Evolutionary conservation across 1,284 basidiomycete species (phyloP).

Genomic region (Naganishia sp.): DNA sequence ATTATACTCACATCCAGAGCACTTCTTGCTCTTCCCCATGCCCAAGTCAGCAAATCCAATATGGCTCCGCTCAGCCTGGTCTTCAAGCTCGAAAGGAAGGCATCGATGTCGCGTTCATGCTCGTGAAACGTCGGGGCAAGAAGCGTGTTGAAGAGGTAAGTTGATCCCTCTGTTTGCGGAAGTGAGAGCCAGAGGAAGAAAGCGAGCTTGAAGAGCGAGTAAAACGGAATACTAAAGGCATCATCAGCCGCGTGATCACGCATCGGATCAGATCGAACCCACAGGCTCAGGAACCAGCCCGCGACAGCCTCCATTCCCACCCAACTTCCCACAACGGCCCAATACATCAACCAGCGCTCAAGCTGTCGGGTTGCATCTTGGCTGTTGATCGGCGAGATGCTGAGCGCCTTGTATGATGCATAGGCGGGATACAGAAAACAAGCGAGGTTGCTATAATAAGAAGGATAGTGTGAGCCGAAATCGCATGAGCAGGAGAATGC

Average conservation of each 20-base stretch:
- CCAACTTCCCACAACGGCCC: conserved; percentile 64
- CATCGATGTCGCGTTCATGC: conserved; percentile 70
- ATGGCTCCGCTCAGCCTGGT: conserved; percentile 41
- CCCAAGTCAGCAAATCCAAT: conserved; percentile 42
- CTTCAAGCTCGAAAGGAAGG: conserved; percentile 57
- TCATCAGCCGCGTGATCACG: conserved; percentile 10
- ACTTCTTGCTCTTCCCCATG: conserved; percentile 45
- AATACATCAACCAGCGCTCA: conserved; percentile 54
- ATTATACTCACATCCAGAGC: conserved; percentile 45
- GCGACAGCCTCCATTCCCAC: conserved; percentile 68
- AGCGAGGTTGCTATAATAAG: conserved; percentile 40
- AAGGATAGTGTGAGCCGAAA: not conserved
- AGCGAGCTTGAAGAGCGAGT: conserved; percentile 69
- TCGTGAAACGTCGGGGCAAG: conserved; percentile 66
- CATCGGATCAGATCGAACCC: conserved; percentile 42
- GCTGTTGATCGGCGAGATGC: conserved; percentile 57
- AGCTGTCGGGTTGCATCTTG: conserved; percentile 60
- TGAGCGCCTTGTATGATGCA: conserved; percentile 58
- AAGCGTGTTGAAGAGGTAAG: conserved; percentile 67
- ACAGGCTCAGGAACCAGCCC: conserved; percentile 73
- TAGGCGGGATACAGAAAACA: conserved; percentile 55
- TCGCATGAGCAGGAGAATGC: not conserved
- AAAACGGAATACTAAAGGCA: conserved; percentile 70
- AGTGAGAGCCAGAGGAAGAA: conserved; percentile 72
- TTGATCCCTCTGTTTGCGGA: conserved; percentile 74